Evolutionary conservation across 2,329 filamentous ascomycete genomes (phyloP), one percentile per base, ranked within the genome.

Genomic region (Fusarium nelsonii): DNA sequence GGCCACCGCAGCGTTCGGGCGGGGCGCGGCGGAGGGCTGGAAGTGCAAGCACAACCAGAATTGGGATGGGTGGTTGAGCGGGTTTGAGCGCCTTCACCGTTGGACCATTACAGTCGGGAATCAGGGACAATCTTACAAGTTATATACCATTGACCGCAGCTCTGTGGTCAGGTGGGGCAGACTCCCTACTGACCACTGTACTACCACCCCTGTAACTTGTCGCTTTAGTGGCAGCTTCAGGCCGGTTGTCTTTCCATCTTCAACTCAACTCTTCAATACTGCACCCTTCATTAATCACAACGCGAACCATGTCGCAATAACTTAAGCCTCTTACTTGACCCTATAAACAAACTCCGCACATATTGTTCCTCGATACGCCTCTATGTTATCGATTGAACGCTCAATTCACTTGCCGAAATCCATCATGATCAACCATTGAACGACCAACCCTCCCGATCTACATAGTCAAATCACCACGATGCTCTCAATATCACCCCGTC

Each of bases 1-100:
- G 80, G 76, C 84, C 87, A 88, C 88, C 88, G 86, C 87, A 72
- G 84, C 86, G 84, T 90, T 91, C 89, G 88, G 82, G 82, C 85
- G 88, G 88, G 88, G 87, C 88, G 87, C 84, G 85, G 80, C 81
- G 78, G 76, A 80, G 80, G 82, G 84, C 84, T 84, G 69, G 53
- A 39, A 10, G 85, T 81, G 84, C 41, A 11, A 51, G 12, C 1
- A 37, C 39, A 10, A 45, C 30, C 50, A 70, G 85, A 81, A 81
- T 84, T 85, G 85, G 84, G 66, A 62, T 75, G 83, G 80, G 78
- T 81, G 78, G 78, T 78, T 77, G 76, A 76, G 78, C 77, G 85
- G 83, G 81, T 80, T 82, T 81, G 84, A 86, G 82, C 80, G 83
- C 81, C 85, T 89, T 85, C 87, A 80, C 82, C 81, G 82, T 82